Conservation (phyloP, 352 stramenopile genomes). For the Phytopythium kandeliae region DNA sequence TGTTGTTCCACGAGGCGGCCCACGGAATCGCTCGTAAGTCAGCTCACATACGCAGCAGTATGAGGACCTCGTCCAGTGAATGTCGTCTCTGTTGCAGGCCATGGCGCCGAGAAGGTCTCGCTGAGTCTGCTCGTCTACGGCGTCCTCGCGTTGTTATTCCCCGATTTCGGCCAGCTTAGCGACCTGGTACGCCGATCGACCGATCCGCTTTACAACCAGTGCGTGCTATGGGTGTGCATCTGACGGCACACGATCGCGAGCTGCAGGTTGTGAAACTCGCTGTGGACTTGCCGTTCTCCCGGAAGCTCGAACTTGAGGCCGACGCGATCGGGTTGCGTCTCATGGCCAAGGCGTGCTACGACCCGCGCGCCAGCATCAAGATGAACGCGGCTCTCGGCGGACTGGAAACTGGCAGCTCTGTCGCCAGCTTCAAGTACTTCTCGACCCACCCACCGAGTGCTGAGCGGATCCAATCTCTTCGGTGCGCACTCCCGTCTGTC, state of each 20-base stretch:
- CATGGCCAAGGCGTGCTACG: slow-evolving; percentile 57
- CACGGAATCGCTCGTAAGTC: slow-evolving; percentile 58
- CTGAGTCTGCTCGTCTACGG: slow-evolving; percentile 56
- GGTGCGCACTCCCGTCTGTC: slow-evolving; percentile 15
- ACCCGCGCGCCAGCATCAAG: slow-evolving; percentile 45
- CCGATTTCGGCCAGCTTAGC: slow-evolving; percentile 49
- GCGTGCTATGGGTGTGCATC: no score
- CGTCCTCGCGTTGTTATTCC: slow-evolving; percentile 40
- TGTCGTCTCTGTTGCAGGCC: slow-evolving; percentile 20
- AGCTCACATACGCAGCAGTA: background rate
- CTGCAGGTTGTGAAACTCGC: slow-evolving; percentile 38
- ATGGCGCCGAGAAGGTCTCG: slow-evolving; percentile 68
- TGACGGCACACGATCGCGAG: background rate
- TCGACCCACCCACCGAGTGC: slow-evolving; percentile 65
- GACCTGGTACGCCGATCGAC: slow-evolving; percentile 28
- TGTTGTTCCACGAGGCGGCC: slow-evolving; percentile 70
- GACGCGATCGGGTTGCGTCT: slow-evolving; percentile 47
- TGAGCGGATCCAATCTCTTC: slow-evolving; percentile 44
- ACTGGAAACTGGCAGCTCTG: slow-evolving; percentile 15
- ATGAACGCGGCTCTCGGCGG: slow-evolving; percentile 38
- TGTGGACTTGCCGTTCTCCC: slow-evolving; percentile 49
- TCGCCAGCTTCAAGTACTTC: slow-evolving; percentile 57
- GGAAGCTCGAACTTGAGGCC: slow-evolving; percentile 48
- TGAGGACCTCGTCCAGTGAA: background rate
- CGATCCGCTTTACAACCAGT: background rate